Evolutionary conservation across 495 filamentous ascomycete species (phyloP).

Genomic region (Podospora conica): DNA sequence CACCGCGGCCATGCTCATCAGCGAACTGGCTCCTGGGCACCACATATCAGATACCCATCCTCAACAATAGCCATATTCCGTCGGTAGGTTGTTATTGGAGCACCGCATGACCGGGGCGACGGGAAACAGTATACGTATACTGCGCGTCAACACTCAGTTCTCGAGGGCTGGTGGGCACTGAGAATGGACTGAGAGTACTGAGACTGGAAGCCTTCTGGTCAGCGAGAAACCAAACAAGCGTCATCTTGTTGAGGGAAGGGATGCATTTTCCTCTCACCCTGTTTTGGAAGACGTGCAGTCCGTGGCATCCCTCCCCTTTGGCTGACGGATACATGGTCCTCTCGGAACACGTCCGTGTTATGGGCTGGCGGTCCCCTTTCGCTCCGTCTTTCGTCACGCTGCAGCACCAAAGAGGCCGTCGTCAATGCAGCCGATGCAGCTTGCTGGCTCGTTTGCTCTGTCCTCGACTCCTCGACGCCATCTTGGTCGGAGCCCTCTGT

Average conservation of each 20-base stretch:
- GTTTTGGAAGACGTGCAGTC: background rate
- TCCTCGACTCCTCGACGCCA: constrained; percentile 7
- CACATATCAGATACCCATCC: background rate
- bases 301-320: background rate
- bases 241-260: background rate
- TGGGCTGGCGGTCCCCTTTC: constrained; percentile 5
- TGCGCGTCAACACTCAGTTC: background rate
- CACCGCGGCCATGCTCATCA: background rate
- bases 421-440: background rate
- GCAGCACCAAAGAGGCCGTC: constrained; percentile 10
- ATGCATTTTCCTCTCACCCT: background rate
- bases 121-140: background rate
- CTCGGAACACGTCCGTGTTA: background rate
- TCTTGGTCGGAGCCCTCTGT: background rate
- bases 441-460: too few species aligned
- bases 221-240: background rate
- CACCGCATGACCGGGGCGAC: background rate
- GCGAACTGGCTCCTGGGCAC: background rate
- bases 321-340: constrained; percentile 4
- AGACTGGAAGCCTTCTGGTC: background rate
- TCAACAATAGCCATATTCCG: background rate
- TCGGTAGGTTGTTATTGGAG: background rate
- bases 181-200: background rate
- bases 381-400: constrained; percentile 14
- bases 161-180: too few species aligned